Conservation (phyloP, 495 filamentous ascomycete species). For the Neurospora tetrasperma region DNA sequence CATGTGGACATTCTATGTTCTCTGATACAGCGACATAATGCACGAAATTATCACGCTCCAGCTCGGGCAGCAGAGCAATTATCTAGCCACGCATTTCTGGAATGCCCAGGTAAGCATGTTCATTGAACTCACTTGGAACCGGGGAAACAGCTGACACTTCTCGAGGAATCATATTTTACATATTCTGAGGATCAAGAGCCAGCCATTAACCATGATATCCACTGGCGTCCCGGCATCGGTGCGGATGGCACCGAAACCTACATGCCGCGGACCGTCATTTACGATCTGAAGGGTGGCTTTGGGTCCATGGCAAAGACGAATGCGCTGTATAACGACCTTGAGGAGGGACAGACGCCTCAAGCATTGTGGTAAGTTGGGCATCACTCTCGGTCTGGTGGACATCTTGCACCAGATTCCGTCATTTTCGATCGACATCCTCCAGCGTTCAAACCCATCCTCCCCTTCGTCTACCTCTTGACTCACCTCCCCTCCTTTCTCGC, state of each 20-base stretch:
- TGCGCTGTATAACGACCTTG: conserved; percentile 65
- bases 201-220: conserved; percentile 79
- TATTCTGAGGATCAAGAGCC: conserved; percentile 60
- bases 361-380: conserved; percentile 48
- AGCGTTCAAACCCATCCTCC: neutral
- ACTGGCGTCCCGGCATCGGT: conserved; percentile 81
- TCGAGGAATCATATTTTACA: conserved; percentile 95
- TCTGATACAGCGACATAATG: conserved; percentile 41
- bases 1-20: too few species aligned
- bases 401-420: neutral
- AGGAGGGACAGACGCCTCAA: conserved; percentile 35
- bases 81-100: conserved; percentile 97
- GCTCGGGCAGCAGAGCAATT: conserved; percentile 86
- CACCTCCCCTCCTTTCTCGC: conserved; percentile 1
- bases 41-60: conserved; percentile 94
- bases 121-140: neutral
- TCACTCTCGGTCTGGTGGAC: neutral
- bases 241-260: conserved; percentile 80
- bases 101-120: conserved; percentile 58
- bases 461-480: neutral
- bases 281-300: conserved; percentile 89
- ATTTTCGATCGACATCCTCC: neutral
- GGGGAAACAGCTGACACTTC: neutral
- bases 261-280: conserved; percentile 82
- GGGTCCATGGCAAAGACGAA: conserved; percentile 80